Evolutionary conservation across 306 rosid species (phyloP).

Genomic region (Begonia loranthoides): DNA sequence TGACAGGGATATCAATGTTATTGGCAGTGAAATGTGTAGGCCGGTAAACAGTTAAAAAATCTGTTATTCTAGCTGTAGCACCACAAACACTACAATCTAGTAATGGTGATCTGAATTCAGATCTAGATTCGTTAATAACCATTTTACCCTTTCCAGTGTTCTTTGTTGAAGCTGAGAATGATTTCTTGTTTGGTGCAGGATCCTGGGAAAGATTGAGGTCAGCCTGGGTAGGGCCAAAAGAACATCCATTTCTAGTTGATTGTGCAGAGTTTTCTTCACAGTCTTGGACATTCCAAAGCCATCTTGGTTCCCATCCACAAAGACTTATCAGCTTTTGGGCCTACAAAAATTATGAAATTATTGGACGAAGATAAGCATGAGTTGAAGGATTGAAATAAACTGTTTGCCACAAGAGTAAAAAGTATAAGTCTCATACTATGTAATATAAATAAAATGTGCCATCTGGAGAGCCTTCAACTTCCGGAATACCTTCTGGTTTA

Average conservation of each 20-base stretch:
- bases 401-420: conserved; percentile 2
- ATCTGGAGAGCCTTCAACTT: conserved; percentile 65
- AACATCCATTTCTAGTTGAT: conserved; percentile 90
- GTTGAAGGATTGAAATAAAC: not conserved
- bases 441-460: conserved; percentile 56
- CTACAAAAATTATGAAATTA: conserved; percentile 33
- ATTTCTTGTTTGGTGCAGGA: conserved; percentile 51
- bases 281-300: conserved; percentile 86
- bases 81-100: conserved; percentile 97
- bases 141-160: conserved; percentile 63
- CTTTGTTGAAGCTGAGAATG: conserved; percentile 61
- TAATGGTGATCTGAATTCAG: conserved; percentile 60
- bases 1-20: conserved; percentile 63
- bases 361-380: conserved; percentile 16
- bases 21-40: conserved; percentile 67
- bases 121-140: conserved; percentile 50
- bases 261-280: conserved; percentile 98
- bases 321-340: conserved; percentile 94
- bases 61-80: conserved; percentile 71
- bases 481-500: conserved; percentile 55
- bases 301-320: conserved; percentile 99
- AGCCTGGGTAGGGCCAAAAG: conserved; percentile 60
- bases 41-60: conserved; percentile 69
- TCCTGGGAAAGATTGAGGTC: conserved; percentile 58
- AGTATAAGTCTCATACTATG: conserved; percentile 38